Evolutionary conservation across 352 stramenopile species (phyloP).

Genomic region (Pythium coloratum): DNA sequence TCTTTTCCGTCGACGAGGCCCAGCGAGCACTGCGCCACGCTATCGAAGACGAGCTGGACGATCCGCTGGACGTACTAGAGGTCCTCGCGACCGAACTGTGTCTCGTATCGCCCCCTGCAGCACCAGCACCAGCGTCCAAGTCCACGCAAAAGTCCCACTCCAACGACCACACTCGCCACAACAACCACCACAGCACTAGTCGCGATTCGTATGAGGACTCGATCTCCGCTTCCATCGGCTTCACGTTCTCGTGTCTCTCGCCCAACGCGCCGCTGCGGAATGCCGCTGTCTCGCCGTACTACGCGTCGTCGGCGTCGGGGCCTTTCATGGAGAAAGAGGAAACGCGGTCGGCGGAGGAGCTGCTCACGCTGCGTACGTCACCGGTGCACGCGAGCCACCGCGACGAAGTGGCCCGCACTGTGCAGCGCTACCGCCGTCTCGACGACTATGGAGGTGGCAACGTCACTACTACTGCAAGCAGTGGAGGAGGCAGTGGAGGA

Average conservation of each 20-base stretch:
- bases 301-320: not conserved
- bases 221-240: not conserved
- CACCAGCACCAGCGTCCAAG: not conserved
- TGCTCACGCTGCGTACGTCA: constrained; percentile 27
- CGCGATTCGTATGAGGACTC: not conserved
- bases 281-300: not conserved
- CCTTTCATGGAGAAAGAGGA: constrained; percentile 5
- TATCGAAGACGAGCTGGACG: constrained; percentile 16
- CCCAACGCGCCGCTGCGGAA: not conserved
- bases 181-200: not conserved
- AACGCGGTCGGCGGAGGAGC: constrained; percentile 24
- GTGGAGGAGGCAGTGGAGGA: not conserved
- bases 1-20: constrained; percentile 50
- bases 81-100: constrained; percentile 17
- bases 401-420: not conserved
- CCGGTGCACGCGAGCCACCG: constrained; percentile 19
- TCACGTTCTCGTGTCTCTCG: not conserved
- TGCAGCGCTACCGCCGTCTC: not conserved
- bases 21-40: constrained; percentile 9
- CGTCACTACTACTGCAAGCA: too few species aligned
- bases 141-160: not conserved
- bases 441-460: not conserved
- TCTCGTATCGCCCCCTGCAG: not conserved
- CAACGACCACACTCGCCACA: not conserved
- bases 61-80: constrained; percentile 17